Base-by-base conservation (phyloP, 1,284 basidiomycete genomes). In the Agaricales sp. region DNA sequence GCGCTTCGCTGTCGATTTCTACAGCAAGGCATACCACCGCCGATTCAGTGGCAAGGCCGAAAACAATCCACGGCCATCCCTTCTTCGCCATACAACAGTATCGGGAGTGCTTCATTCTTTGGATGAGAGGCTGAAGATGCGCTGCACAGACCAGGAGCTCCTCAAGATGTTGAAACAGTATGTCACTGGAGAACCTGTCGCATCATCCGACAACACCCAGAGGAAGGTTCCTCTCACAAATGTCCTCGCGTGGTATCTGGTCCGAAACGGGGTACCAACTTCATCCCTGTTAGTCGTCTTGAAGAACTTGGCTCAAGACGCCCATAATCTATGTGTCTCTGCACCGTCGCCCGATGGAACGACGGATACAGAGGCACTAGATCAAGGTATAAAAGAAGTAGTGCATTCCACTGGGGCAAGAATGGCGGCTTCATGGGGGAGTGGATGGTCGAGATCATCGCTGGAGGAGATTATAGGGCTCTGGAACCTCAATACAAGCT, bases 1-100 rank as follows among this genome's bases (percentile, higher is more conserved):
- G 3, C 71, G 78, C 22, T 85, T 86, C 57, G 73, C 76, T 0
- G 70, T 74, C 19, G 82, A 87, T 56, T 90, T 88, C 59, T 89
- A 89, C 57, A 70, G 70, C 57, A 81, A 77, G 54, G 71, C 87
- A 1, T 87, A 77, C 60, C 82, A 86, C 16, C 69, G 80, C 19
- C 12, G 78, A 22, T 86, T 87, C 63, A 81, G 80, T 54, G 82
- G 84, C 2, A 68, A 72, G 18, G 51, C 69, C 4, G 82, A 85
- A 55, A 78, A 78, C 56, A 82, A 80, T 52, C 62, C 69, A 1
- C 71, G 86, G 3, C 73, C 80, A 0, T 71, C 83, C 0, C 70
- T 90, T 20, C 68, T 90, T 25, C 71, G 86, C 13, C 80, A 84
- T 58, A 79, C 74, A 46, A 81, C 85, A 0, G 70, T 86, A 2